Evolutionary conservation across 805 yeast genomes (phyloP), one percentile per base, ranked within the genome.

Genomic region (Cyberlindnera mrakii): DNA sequence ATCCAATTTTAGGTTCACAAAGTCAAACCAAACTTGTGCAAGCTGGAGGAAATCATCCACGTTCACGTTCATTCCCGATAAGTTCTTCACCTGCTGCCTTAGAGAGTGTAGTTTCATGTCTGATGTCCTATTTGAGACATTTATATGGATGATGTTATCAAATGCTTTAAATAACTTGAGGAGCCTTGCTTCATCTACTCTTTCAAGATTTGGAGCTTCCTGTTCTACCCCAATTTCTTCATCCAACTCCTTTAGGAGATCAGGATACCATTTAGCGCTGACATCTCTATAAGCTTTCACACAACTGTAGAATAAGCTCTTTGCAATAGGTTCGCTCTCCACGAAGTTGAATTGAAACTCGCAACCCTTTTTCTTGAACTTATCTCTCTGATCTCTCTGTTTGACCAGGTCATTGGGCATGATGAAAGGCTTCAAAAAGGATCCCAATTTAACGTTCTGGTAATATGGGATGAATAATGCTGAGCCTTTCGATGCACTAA

Each of bases 261-360:
- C 59, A 3, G 76, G 76, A 48, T 72, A 71, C 70, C 70, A 71
- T 43, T 56, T 59, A 16, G 55, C 58, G 13, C 73, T 68, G 39
- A 71, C 77, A 44, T 71, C 74, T 49, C 71, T 73, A 53, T 71
- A 75, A 2, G 69, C 61, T 45, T 69, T 71, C 37, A 72, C 62
- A 39, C 75, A 58, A 49, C 71, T 71, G 34, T 65, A 51, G 51
- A 72, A 72, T 8, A 71, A 70, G 39, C 70, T 62, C 44, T 66
- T 55, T 1, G 75, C 77, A 4, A 72, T 74, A 0, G 77, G 77
- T 25, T 66, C 54, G 8, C 46, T 19, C 19, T 40, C 40, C 27
- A 40, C 53, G 3, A 51, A 54, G 8, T 35, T 48, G 34, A 52
- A 52, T 14, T 40, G 50, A 25, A 50, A 45, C 14, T 50, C 54